Base-by-base conservation (phyloP, 2,329 filamentous ascomycete species). In the Mariannaea sp. region DNA sequence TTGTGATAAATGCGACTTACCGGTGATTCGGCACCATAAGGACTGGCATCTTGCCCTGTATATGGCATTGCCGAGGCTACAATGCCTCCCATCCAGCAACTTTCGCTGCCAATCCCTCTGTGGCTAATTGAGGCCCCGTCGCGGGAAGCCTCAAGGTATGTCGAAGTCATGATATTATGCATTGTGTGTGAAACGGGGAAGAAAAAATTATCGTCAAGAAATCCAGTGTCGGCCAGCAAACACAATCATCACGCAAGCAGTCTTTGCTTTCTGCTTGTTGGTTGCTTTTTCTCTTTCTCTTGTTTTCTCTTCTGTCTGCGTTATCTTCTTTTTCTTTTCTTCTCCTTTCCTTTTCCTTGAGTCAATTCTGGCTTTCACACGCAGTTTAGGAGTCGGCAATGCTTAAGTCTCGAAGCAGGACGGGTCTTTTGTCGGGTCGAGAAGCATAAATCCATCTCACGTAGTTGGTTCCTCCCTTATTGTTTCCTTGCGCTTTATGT, bases 341-440 rank as follows among this genome's bases (percentile, higher is more conserved):
- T 45, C 22, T 43, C 16, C 33, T 44, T 48, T 27, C 42, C 12
- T 27, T 51, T 60, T 46, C 50, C 58, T 36, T 61, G 57, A 27
- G 14, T 17, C n/a, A 14, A 14, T 35, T 5, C 14, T 36, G 17
- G 36, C 36, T 26, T 40, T 52, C 49, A 65, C 50, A 59, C 59
- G 49, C 61, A 64, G 59, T 65, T 65, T 46, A 65, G 59, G 44
- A 64, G 55, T 38, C 63, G 62, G 62, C 62, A 64, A 57, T 64
- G 59, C 59, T 58, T 58, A 55, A 65, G 59, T 62, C 59, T 60
- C 55, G 57, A 62, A 53, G 56, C 54, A 59, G 60, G 55, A 56
- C 59, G 62, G 61, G 52, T 59, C 54, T 65, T 53, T 61, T 50
- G 62, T 60, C 36, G 55, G 57, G 44, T 58, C 42, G 62, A 64